phyloP scores from a whole-genome alignment of 306 rosid genomes.

The Malus asiatica region DNA sequence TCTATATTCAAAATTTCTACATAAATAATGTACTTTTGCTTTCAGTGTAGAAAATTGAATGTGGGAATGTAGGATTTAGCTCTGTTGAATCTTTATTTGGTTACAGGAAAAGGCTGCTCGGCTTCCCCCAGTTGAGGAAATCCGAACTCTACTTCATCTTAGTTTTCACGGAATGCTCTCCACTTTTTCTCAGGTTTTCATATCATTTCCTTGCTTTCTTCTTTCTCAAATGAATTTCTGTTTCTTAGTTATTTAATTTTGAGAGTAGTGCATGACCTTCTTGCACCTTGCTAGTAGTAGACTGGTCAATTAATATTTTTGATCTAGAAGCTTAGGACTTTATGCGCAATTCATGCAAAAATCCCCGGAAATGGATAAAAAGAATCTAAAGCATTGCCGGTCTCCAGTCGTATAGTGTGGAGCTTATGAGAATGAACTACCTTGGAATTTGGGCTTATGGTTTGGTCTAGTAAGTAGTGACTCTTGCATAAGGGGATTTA shows the following conservation, averaged over 20 bases:
- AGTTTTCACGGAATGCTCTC: slow-evolving; percentile 79
- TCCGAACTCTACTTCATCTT: slow-evolving; percentile 64
- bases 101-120: slow-evolving; percentile 78
- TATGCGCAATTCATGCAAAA: no score
- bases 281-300: not conserved
- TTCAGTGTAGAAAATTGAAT: not conserved
- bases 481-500: not conserved
- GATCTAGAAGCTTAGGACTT: no score
- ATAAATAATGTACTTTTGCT: not conserved
- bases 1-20: not conserved
- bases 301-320: not conserved
- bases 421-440: not conserved
- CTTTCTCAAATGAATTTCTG: not conserved
- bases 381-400: no score
- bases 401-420: not conserved
- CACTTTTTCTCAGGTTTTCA: slow-evolving; percentile 62
- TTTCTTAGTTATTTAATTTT: not conserved
- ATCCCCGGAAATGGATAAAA: no score
- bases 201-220: not conserved
- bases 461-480: not conserved
- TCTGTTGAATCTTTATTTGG: not conserved
- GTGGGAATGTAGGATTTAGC: not conserved
- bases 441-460: not conserved
- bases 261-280: not conserved
- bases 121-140: slow-evolving; percentile 60